These are phyloP conservation scores for Aspergillus diversus DNA, from an alignment of 495 filamentous ascomycete species.

Conservation along the genomic window DNA sequence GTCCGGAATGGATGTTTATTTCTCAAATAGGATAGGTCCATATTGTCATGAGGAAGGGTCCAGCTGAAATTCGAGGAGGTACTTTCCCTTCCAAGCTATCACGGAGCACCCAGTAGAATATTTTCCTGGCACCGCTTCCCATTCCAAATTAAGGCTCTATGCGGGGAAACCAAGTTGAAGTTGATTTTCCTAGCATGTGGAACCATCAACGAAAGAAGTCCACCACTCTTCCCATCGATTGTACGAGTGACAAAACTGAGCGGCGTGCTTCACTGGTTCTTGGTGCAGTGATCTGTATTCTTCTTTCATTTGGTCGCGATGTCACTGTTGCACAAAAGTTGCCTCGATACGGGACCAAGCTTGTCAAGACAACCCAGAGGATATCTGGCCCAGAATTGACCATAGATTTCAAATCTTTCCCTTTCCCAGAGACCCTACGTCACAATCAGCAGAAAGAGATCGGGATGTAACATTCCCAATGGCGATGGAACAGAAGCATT, in stretches of 20 bases:
- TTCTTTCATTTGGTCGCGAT: background rate
- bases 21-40: background rate
- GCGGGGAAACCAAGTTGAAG: too few relatives aligned
- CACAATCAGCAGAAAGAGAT: background rate
- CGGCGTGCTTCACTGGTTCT: background rate
- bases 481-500: conserved; percentile 24
- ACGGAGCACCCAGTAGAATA: too few relatives aligned
- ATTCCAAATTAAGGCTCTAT: too few relatives aligned
- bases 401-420: background rate
- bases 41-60: too few relatives aligned
- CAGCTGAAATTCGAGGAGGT: too few relatives aligned
- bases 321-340: background rate
- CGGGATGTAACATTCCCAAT: conserved; percentile 18
- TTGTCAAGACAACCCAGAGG: background rate
- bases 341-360: background rate
- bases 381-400: too few relatives aligned
- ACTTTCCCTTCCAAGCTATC: too few relatives aligned
- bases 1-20: background rate
- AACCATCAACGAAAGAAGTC: background rate
- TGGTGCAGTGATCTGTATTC: background rate
- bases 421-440: background rate
- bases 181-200: too few relatives aligned
- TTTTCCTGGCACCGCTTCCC: too few relatives aligned
- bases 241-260: background rate
- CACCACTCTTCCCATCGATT: background rate